These are phyloP conservation scores for Alternaria novae-zelandiae DNA, from an alignment of 2,329 filamentous ascomycete species.

Conservation along the genomic window DNA sequence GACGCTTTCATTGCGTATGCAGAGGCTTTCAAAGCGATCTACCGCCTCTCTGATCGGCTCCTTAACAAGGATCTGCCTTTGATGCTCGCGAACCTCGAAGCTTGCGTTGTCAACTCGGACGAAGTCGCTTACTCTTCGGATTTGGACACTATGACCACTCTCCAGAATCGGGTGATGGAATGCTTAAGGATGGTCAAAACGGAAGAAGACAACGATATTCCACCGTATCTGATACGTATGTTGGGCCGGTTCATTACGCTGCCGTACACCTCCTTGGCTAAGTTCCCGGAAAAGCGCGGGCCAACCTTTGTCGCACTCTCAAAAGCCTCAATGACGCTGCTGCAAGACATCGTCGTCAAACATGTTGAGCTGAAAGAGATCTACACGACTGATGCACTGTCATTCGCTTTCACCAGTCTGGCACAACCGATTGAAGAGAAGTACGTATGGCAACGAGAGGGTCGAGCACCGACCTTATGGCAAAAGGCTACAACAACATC, in stretches of 20 bases:
- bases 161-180: slow-evolving; percentile 74
- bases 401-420: slow-evolving; percentile 70
- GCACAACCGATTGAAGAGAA: slow-evolving; percentile 76
- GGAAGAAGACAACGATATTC: slow-evolving; percentile 69
- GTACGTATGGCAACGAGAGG: slow-evolving; percentile 76
- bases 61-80: slow-evolving; percentile 67
- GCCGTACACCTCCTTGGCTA: slow-evolving; percentile 61
- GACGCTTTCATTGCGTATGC: slow-evolving; percentile 87
- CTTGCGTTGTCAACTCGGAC: slow-evolving; percentile 74
- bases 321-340: slow-evolving; percentile 76
- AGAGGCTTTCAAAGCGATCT: slow-evolving; percentile 75
- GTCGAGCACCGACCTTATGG: slow-evolving; percentile 78
- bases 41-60: slow-evolving; percentile 71
- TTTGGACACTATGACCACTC: slow-evolving; percentile 72
- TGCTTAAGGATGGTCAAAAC: slow-evolving; percentile 72
- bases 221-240: slow-evolving; percentile 71
- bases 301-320: slow-evolving; percentile 91
- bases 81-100: slow-evolving; percentile 74
- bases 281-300: slow-evolving; percentile 48
- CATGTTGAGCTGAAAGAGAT: slow-evolving; percentile 71
- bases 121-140: slow-evolving; percentile 73
- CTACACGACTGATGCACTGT: slow-evolving; percentile 71
- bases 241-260: slow-evolving; percentile 75
- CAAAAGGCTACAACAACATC: slow-evolving; percentile 75
- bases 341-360: slow-evolving; percentile 66